Conservation (phyloP, 139 green algal species). For the Picochlorum sp. region DNA sequence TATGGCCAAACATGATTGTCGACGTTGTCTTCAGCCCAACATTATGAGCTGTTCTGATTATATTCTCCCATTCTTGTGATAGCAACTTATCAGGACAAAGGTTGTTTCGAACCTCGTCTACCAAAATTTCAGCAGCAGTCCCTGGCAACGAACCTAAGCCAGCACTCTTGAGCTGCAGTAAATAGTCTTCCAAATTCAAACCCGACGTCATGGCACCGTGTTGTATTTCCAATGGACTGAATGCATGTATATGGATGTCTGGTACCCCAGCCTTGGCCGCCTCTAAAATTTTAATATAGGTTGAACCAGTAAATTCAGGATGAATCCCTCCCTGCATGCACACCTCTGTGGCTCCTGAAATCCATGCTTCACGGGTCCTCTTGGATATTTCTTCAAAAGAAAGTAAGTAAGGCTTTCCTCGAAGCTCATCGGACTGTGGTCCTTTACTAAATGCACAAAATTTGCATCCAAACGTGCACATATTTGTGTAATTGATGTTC, state of each 20-base stretch:
- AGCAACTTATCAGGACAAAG: constrained; percentile 84
- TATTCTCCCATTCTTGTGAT: constrained; percentile 45
- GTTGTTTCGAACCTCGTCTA: constrained; percentile 43
- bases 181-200: constrained; percentile 30
- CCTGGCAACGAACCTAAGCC: constrained; percentile 71
- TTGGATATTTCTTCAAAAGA: constrained; percentile 51
- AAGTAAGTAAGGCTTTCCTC: constrained; percentile 67
- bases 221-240: constrained; percentile 51
- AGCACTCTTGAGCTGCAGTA: constrained; percentile 36
- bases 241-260: constrained; percentile 80
- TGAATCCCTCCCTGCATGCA: constrained; percentile 83
- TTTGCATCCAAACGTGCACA: constrained; percentile 36
- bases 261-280: constrained; percentile 60
- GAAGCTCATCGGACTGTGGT: constrained; percentile 37
- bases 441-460: constrained; percentile 70
- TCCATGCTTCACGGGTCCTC: constrained; percentile 63
- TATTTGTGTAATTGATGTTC: constrained; percentile 90
- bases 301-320: constrained; percentile 66
- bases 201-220: constrained; percentile 55
- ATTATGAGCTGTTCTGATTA: constrained; percentile 46
- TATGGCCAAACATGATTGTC: constrained; percentile 86
- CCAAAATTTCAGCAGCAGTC: constrained; percentile 81
- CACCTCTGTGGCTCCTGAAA: constrained; percentile 69
- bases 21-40: constrained; percentile 66
- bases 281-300: constrained; percentile 62